Conservation (phyloP, 164 flowering plant genomes). For the Chimonanthus salicifolius region DNA sequence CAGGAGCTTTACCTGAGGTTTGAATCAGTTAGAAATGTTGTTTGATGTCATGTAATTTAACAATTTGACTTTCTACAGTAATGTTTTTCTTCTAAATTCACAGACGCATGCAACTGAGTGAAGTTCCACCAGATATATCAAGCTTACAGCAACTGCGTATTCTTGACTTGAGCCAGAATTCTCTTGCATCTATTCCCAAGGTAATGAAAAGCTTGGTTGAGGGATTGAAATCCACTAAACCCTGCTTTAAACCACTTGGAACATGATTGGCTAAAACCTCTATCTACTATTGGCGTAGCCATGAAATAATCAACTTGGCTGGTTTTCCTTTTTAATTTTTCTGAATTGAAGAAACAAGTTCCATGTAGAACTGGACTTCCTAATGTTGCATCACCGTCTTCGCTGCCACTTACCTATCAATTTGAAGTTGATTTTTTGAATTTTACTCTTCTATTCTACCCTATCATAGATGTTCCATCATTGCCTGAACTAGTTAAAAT, state of each 20-base stretch:
- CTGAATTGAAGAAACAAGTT: neutral
- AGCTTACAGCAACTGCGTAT: conserved; percentile 52
- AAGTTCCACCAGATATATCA: conserved; percentile 58
- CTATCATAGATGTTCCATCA: neutral
- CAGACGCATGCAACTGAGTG: conserved; percentile 68
- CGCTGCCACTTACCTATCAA: too few relatives aligned
- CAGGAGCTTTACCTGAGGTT: conserved; percentile 90
- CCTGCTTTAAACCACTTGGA: neutral
- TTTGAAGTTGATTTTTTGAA: neutral
- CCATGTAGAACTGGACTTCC: neutral
- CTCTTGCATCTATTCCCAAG: conserved; percentile 64
- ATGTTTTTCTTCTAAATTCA: conserved; percentile 2
- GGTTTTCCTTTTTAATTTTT: neutral
- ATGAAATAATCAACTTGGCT: neutral
- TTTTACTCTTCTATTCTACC: neutral
- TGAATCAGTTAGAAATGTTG: neutral
- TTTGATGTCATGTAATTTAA: neutral
- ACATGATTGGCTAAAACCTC: neutral
- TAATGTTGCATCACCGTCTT: too few relatives aligned
- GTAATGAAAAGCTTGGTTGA: conserved; percentile 24
- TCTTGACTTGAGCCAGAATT: conserved; percentile 88
- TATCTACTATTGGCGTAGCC: neutral
- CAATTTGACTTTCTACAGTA: too few relatives aligned
- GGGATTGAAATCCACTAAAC: neutral
- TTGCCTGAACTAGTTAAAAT: neutral